Base-by-base conservation (phyloP, 768 basidiomycete genomes). In the Pulveroboletus sp. region DNA sequence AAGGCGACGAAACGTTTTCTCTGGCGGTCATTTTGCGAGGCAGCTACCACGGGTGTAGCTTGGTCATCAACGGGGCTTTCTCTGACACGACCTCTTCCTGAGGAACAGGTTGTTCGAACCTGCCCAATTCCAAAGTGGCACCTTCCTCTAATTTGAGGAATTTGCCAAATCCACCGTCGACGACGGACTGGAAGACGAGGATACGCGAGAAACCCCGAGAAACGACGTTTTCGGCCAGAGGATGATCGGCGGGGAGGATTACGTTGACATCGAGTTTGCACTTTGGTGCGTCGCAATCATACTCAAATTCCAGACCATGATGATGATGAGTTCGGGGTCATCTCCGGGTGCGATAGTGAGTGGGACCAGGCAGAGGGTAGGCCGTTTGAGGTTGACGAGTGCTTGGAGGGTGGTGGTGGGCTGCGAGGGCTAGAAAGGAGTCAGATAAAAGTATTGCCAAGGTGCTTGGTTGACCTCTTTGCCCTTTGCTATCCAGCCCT, bases 361-460 rank as follows among this genome's bases (percentile, higher is more conserved):
- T 1, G 85, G 90, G 8, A 82, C 84, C 4, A 94, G 79, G 12
- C 85, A 80, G 29, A 97, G 76, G 1, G 90, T 84, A 1, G 94
- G 94, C 5, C 94, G 81, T 64, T 94, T 95, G 58, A 97, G 82
- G 63, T 97, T 97, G 55, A 97, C 93, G 29, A 94, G 77, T 0
- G 94, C 94, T 70, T 97, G 94, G 0, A 97, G 75, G 2, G 94
- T 95, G 0, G 94, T 97, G 0, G 94, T 95, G 0, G 93, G 83
- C 60, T 92, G 87, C 10, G 84, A 78, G 25, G 82, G 66, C 90
- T 92, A 40, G 42, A 44, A 45, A 2, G 36, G 44, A 39, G 45
- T 55, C 13, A 58, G 47, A 45, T 3, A 33, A 19, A 35, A 19
- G 16, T 24, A 25, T 11, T 10, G 5, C 9, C 0, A 11, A 21